These are phyloP conservation scores for Verticillium longisporum DNA, from an alignment of 2,329 filamentous ascomycete species.

Conservation along the genomic window DNA sequence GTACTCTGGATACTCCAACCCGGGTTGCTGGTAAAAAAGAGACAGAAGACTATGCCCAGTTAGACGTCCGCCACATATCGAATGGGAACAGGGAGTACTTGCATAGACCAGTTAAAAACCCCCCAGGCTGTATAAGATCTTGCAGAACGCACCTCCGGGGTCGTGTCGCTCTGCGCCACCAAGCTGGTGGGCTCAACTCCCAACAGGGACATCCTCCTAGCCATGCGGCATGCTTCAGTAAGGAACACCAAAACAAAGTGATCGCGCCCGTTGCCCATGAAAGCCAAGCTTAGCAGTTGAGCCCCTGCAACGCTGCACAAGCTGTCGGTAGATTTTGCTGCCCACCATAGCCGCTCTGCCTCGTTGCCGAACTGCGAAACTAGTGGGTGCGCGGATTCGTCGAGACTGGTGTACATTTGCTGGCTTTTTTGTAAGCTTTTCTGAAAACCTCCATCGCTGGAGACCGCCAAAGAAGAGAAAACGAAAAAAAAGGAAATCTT, in stretches of 20 bases:
- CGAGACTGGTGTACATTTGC: slow-evolving; percentile 28
- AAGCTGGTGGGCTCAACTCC: slow-evolving; percentile 7
- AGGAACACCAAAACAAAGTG: slow-evolving; percentile 24
- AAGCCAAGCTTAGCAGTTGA: slow-evolving; percentile 24
- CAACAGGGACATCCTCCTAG: slow-evolving; percentile 21
- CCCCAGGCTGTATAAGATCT: slow-evolving; percentile 20
- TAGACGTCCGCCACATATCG: background rate
- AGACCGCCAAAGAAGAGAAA: no score
- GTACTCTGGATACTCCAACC: slow-evolving; percentile 10
- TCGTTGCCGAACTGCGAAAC: slow-evolving; percentile 16
- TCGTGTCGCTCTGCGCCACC: slow-evolving; percentile 4
- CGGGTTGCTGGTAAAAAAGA: slow-evolving; percentile 24
- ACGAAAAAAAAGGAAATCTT: slow-evolving; percentile 9
- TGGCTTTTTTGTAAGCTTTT: slow-evolving; percentile 5
- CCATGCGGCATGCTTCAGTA: slow-evolving; percentile 20
- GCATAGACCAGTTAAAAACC: slow-evolving; percentile 31
- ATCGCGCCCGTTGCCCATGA: slow-evolving; percentile 26
- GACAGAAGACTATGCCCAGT: slow-evolving; percentile 17
- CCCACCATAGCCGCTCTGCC: slow-evolving; percentile 19
- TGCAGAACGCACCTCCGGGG: slow-evolving; percentile 8
- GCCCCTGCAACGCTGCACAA: slow-evolving; percentile 21
- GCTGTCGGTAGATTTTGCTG: slow-evolving; percentile 9
- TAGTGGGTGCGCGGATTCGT: slow-evolving; percentile 12
- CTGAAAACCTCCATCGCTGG: no score
- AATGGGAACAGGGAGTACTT: slow-evolving; percentile 7